Conservation (phyloP, 805 yeast genomes). For the Citeromyces matritensis region DNA sequence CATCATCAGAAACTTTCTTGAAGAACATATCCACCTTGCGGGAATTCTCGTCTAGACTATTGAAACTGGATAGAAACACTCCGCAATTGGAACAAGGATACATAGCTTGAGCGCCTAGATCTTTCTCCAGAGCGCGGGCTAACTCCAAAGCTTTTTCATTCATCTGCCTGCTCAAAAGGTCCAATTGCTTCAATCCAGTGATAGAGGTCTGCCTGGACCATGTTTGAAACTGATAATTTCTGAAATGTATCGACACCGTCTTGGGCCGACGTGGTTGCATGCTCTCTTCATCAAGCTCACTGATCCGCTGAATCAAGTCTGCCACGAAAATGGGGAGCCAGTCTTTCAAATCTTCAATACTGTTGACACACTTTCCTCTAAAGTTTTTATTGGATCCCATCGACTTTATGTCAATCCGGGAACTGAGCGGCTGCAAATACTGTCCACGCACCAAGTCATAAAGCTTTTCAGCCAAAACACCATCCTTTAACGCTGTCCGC, state of each 20-base stretch:
- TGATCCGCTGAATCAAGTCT: slow-evolving; percentile 55
- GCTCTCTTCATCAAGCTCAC: slow-evolving; percentile 61
- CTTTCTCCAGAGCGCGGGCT: background rate
- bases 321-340: slow-evolving; percentile 82
- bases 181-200: slow-evolving; percentile 18
- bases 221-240: slow-evolving; percentile 9
- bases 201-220: slow-evolving; percentile 27
- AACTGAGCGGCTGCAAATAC: slow-evolving; percentile 33
- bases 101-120: background rate
- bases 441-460: slow-evolving; percentile 54
- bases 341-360: slow-evolving; percentile 38
- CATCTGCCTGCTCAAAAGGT: slow-evolving; percentile 16
- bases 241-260: slow-evolving; percentile 27
- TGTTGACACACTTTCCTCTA: slow-evolving; percentile 34
- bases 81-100: background rate
- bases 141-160: slow-evolving; percentile 4
- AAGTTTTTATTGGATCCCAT: slow-evolving; percentile 87
- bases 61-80: background rate
- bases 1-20: too few species aligned
- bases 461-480: slow-evolving; percentile 34
- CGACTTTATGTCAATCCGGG: slow-evolving; percentile 54
- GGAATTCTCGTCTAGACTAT: too few species aligned
- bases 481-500: slow-evolving; percentile 19
- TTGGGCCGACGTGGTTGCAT: slow-evolving; percentile 31
- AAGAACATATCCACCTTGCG: too few species aligned